A percentile compares a stretch with the other conserved stretches of the same genome.
These are phyloP conservation scores for Aspergillus melleus DNA, from an alignment of 2,329 filamentous ascomycete genomes.

Conservation along the genomic window DNA sequence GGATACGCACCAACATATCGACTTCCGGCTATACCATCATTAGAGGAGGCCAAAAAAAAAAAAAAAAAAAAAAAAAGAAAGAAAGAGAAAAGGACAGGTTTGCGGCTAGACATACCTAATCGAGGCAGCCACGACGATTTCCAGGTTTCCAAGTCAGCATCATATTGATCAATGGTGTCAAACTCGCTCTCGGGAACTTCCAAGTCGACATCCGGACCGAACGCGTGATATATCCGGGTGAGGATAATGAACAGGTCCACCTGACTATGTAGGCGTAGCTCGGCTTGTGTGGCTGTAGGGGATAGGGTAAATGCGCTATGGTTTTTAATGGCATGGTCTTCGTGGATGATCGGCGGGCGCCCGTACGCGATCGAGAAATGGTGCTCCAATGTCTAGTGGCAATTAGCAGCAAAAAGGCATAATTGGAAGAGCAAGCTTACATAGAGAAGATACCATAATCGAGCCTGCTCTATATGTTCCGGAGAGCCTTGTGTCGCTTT, in stretches of 20 bases:
- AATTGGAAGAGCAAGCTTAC: conserved; percentile 26
- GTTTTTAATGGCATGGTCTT: conserved; percentile 39
- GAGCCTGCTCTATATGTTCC: conserved; percentile 39
- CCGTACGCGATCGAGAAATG: conserved; percentile 48
- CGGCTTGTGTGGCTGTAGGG: conserved; percentile 33
- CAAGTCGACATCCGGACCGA: conserved; percentile 45
- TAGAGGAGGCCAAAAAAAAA: background rate
- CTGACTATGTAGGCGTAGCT: conserved; percentile 42
- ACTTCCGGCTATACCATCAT: conserved; percentile 39
- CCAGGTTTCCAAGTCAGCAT: conserved; percentile 42
- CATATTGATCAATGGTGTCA: conserved; percentile 41
- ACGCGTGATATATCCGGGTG: conserved; percentile 45
- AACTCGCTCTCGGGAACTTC: conserved; percentile 43
- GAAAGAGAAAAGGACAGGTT: too few relatives aligned
- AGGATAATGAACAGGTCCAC: conserved; percentile 47
- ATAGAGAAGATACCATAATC: conserved; percentile 45
- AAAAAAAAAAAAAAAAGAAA: too few relatives aligned
- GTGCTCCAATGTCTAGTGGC: conserved; percentile 40
- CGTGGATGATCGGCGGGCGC: conserved; percentile 45
- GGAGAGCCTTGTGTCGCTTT: conserved; percentile 40
- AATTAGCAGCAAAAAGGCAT: conserved; percentile 12
- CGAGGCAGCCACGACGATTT: conserved; percentile 36
- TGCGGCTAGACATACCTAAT: conserved; percentile 25
- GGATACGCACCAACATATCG: conserved; percentile 51
- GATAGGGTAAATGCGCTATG: conserved; percentile 35